Conservation (phyloP, 2,329 filamentous ascomycete species). For the Periconia macrospinosa region DNA sequence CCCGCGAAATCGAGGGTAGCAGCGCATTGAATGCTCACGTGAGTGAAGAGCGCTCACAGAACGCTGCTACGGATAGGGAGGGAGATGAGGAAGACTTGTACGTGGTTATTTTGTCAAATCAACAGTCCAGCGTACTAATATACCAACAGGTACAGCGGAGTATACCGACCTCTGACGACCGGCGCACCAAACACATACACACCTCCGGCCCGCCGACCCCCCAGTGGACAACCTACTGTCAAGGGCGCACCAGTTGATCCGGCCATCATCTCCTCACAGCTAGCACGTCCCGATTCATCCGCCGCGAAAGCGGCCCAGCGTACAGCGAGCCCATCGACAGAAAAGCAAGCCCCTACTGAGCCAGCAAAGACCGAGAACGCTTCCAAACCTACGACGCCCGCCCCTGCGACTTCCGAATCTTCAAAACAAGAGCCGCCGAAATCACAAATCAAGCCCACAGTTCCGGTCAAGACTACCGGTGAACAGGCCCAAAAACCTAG, state of each 20-base stretch:
- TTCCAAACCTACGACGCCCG: constrained; percentile 13
- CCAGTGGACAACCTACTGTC: constrained; percentile 72
- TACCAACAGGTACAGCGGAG: constrained; percentile 77
- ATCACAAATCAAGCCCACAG: constrained; percentile 19
- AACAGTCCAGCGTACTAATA: constrained; percentile 8
- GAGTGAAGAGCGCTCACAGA: constrained; percentile 82
- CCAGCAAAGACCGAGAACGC: constrained; percentile 15
- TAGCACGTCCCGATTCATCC: constrained; percentile 56
- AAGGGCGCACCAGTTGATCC: constrained; percentile 80
- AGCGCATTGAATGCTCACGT: constrained; percentile 77
- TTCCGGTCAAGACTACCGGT: constrained; percentile 20
- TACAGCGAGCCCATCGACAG: constrained; percentile 22
- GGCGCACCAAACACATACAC: constrained; percentile 76
- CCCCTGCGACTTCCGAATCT: constrained; percentile 14
- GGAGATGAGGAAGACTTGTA: constrained; percentile 92
- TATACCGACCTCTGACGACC: constrained; percentile 71
- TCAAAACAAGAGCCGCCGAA: constrained; percentile 19
- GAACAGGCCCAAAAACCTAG: constrained; percentile 33
- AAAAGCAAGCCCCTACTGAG: constrained; percentile 22
- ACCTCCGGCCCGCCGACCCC: constrained; percentile 83
- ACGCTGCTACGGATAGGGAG: constrained; percentile 65
- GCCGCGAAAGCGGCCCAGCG: constrained; percentile 25
- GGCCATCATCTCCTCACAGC: constrained; percentile 86
- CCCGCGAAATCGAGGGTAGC: constrained; percentile 84
- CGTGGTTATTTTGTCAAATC: constrained; percentile 27